Percentiles rank a stretch among this genome's conserved stretches.
phyloP scores from a whole-genome alignment of 768 basidiomycete species.

The Suillus weaverae region DNA sequence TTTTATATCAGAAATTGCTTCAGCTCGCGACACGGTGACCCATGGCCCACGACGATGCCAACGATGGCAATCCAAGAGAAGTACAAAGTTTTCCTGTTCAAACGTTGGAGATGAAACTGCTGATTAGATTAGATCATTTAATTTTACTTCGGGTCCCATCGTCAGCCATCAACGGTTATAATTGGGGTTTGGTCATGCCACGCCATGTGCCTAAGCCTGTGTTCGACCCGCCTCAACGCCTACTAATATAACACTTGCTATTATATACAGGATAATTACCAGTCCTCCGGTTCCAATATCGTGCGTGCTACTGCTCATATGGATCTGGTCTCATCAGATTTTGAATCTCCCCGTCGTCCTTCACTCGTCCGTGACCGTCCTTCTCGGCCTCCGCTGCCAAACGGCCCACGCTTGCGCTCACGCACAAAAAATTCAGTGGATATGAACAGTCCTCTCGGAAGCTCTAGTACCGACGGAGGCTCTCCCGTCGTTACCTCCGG shows the following conservation, averaged over 20 bases:
- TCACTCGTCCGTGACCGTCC: conserved; percentile 26
- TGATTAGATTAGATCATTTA: conserved; percentile 11
- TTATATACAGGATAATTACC: too few relatives aligned
- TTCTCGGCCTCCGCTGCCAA: conserved; percentile 14
- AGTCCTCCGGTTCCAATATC: background rate
- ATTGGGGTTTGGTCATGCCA: conserved; percentile 9
- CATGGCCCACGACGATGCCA: too few relatives aligned
- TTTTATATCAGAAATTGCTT: background rate
- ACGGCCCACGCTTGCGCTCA: conserved; percentile 24
- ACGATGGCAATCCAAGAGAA: too few relatives aligned
- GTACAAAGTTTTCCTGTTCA: too few relatives aligned
- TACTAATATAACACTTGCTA: conserved; percentile 1
- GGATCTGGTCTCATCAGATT: conserved; percentile 17
- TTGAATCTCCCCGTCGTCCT: conserved; percentile 12
- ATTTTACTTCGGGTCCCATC: conserved; percentile 5
- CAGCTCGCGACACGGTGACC: background rate
- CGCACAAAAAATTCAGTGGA: conserved; percentile 18
- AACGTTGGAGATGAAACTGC: background rate
- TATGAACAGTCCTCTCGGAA: conserved; percentile 7
- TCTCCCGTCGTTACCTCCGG: conserved; percentile 7
- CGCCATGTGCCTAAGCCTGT: conserved; percentile 9
- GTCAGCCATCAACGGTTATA: background rate
- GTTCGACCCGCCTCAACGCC: conserved; percentile 6
- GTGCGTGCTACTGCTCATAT: conserved; percentile 5
- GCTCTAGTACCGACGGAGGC: conserved; percentile 7